A percentile compares a stretch with the other conserved stretches of the same genome.
Conservation (phyloP, 2,329 filamentous ascomycete genomes). For the Aspergillus tanneri region DNA sequence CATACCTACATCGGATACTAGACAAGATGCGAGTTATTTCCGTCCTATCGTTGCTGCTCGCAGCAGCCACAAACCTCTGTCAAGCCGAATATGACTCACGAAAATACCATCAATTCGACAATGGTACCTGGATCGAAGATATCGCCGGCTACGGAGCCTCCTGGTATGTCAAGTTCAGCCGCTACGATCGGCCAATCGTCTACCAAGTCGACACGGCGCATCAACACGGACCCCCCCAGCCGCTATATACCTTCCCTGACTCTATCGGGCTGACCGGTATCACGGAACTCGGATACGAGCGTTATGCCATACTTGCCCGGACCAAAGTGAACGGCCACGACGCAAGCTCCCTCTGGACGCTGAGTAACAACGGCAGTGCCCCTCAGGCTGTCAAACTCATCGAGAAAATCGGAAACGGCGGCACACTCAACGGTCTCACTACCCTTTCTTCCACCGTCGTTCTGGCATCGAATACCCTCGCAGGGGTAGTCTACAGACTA, state of each 20-base stretch:
- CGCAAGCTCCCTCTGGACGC: not conserved
- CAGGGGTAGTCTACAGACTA: not conserved
- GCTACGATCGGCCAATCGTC: not conserved
- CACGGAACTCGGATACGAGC: not conserved
- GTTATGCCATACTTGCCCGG: not conserved
- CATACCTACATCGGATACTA: too few species aligned
- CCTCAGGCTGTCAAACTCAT: not conserved
- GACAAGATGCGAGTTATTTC: too few species aligned
- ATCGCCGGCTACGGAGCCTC: not conserved
- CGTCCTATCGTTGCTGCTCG: too few species aligned
- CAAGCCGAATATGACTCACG: too few species aligned
- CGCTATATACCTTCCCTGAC: constrained; percentile 1
- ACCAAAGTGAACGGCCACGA: not conserved
- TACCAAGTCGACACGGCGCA: constrained; percentile 2
- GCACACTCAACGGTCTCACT: not conserved
- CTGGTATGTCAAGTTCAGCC: not conserved
- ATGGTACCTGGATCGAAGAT: constrained; percentile 8
- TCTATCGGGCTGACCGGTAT: not conserved
- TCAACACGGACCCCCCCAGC: constrained; percentile 1
- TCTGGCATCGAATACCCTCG: not conserved
- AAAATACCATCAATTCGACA: constrained; percentile 4
- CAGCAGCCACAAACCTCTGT: too few species aligned
- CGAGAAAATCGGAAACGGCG: not conserved
- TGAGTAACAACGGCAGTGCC: not conserved
- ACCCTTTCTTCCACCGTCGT: not conserved